Conservation (phyloP, 495 filamentous ascomycete genomes). For the Neurospora pannonica region DNA sequence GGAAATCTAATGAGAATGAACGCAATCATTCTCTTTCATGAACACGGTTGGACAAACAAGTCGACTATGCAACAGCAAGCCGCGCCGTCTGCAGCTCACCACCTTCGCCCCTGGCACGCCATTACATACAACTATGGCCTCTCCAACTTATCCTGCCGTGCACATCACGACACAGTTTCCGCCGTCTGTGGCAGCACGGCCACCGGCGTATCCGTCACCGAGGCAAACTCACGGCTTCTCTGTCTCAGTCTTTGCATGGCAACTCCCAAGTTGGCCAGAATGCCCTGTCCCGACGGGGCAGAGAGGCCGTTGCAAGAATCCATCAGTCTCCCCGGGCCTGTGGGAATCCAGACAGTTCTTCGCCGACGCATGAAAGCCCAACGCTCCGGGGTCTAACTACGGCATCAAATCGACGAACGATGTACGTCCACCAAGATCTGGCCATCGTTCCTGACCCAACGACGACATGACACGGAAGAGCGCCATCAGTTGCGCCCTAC, state of each 20-base stretch:
- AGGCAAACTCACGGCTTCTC: neutral
- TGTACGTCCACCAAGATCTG: neutral
- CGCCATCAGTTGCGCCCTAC: neutral
- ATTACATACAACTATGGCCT: neutral
- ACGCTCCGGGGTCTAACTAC: neutral
- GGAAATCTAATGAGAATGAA: neutral
- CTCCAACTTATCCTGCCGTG: neutral
- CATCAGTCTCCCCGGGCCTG: neutral
- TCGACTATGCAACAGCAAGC: neutral
- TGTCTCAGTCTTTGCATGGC: neutral
- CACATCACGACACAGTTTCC: neutral
- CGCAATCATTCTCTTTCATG: neutral
- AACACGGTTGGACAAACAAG: neutral
- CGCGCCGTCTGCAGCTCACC: neutral
- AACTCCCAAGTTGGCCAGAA: neutral
- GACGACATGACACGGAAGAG: neutral
- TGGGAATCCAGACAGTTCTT: neutral
- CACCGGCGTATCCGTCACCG: neutral
- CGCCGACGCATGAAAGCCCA: conserved; percentile 7
- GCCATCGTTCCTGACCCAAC: neutral
- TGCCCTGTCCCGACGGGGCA: neutral
- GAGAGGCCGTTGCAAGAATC: neutral
- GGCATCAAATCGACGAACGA: neutral
- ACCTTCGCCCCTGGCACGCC: neutral
- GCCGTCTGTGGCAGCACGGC: neutral